Evolutionary conservation across 371 early-diverging fungal genomes (phyloP).

Genomic region (Quaeritorhiza haematococci): DNA sequence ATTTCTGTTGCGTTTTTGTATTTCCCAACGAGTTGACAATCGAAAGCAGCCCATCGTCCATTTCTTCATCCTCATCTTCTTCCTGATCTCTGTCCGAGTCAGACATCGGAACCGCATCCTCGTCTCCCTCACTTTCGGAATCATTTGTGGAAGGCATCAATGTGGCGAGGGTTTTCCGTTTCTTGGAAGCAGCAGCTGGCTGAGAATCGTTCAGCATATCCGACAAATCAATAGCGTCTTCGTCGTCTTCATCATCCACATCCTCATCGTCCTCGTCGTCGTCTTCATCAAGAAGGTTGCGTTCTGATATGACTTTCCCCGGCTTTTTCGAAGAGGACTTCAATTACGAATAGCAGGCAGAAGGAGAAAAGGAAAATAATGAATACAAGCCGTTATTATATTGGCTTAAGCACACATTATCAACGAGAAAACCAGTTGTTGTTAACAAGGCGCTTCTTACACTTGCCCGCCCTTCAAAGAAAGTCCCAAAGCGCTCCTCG

Average conservation of each 20-base stretch:
- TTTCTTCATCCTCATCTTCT: conserved; percentile 4
- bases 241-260: conserved; percentile 49
- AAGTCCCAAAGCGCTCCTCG: conserved; percentile 73
- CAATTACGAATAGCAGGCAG: conserved; percentile 2
- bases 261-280: conserved; percentile 45
- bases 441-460: not conserved
- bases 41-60: conserved; percentile 5
- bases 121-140: conserved; percentile 36
- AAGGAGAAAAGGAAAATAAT: too few species aligned
- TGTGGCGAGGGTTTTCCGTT: not conserved
- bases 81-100: conserved; percentile 7
- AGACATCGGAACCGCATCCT: conserved; percentile 10
- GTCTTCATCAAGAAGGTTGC: not conserved
- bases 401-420: not conserved
- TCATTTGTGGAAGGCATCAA: conserved; percentile 3
- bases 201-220: conserved; percentile 47
- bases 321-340: not conserved
- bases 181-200: not conserved
- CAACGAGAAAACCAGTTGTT: not conserved
- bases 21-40: conserved; percentile 4
- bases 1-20: conserved; percentile 14
- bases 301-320: not conserved
- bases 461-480: conserved; percentile 23
- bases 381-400: not conserved
- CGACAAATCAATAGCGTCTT: conserved; percentile 52